Evolutionary conservation across 2,329 filamentous ascomycete genomes (phyloP), one percentile per base, ranked within the genome.

Genomic region (Ampelomyces quisqualis): DNA sequence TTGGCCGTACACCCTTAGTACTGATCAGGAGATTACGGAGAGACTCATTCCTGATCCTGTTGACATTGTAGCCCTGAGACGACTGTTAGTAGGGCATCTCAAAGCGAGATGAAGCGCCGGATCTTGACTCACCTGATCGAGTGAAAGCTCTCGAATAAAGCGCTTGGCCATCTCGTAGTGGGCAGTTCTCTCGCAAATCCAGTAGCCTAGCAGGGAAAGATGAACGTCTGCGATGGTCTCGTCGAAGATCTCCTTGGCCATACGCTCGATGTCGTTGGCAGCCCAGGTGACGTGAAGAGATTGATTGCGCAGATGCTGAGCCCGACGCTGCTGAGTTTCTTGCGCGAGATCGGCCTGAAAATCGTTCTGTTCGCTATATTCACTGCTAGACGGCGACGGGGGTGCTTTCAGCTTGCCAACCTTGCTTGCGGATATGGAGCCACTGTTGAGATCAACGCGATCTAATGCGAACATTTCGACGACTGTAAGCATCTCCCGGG

Each of bases 131-230:
- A 61, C 61, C 43, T 60, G 57, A 24, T 63, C 59, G 1, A 63
- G 32, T 5, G 31, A 39, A 4, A 67, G 34, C 44, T 67, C 60
- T 2, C 63, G 53, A 18, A 67, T 50, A 15, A 59, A 34, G n/a
- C 37, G 21, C 33, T 47, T 62, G 0, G 58, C 62, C 9, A 47
- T 15, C 1, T 54, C 24, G 17, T 58, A 62, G 39, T 65, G 49
- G 11, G 53, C 43, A 2, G 35, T 13, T 13, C 47, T 48, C 14
- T 55, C 43, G 4, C 40, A 47, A 36, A 65, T 54, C 58, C 61
- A 67, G 19, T 39, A 53, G 7, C 28, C 42, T 22, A 65, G 58
- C 1, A 64, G 47, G 1, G 49, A 51, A 7, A 65, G 39, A 7
- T 54, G 38, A 1, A 55, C 52, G 0, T 64, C 58, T 2, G 55